Evolutionary conservation across 805 yeast species (phyloP), one percentile per base, ranked within the genome.

Genomic region (Starmerella riodocensis): DNA sequence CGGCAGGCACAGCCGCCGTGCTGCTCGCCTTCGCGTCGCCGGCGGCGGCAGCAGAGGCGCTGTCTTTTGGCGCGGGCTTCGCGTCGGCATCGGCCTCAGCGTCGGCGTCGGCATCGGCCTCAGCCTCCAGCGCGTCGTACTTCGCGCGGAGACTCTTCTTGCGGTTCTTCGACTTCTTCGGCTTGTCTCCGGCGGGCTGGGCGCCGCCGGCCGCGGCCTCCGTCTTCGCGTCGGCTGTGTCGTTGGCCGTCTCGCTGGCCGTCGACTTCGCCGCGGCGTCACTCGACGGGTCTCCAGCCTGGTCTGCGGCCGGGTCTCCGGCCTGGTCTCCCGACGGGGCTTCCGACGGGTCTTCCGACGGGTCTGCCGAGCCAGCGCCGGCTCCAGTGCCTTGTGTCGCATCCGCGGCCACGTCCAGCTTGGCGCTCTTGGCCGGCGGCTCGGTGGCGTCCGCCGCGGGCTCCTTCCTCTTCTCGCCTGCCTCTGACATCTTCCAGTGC

Each of bases 91-190:
- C 13, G 45, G 4, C 30, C 17, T 36, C 46, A 20, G 23, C 4
- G 25, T 35, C 46, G 13, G 30, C 36, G n/a, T 43, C 51, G 16
- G 33, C 51, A 11, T 43, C 46, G 21, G 42, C 52, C 31, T 43
- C 54, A 11, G 47, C 46, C 38, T 36, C 42, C 1, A 40, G 31
- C 4, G 42, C 43, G 28, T 39, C 45, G 34, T 41, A 44, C 37
- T 41, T 44, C 5, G 48, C 50, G 6, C 43, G 37, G 17, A 46
- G 42, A 7, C 36, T 32, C 24, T 27, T 26, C 40, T 39, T 37
- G 34, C 45, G 45, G 40, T 40, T 41, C 44, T 41, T 41, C 39
- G 40, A 32, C 13, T 7, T 35, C 39, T 37, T 40, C n/a, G n/a
- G n/a, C n/a, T n/a, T n/a, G n/a, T n/a, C n/a, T n/a, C n/a, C n/a